phyloP scores from a whole-genome alignment of 2,329 filamentous ascomycete genomes.

The Talaromyces sp. region DNA sequence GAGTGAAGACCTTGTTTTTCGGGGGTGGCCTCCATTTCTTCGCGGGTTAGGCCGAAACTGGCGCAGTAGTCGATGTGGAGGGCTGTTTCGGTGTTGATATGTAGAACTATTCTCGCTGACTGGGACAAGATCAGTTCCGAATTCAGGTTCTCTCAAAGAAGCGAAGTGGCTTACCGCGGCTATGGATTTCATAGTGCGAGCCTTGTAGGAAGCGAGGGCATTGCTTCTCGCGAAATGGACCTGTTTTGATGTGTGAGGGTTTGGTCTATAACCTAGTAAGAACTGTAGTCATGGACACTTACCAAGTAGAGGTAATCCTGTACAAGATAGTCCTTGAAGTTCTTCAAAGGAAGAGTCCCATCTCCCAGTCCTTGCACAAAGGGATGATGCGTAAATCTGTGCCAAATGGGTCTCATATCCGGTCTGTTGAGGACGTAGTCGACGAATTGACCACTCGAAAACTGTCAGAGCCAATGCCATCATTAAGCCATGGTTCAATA shows the following conservation, averaged over 20 bases:
- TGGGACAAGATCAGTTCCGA: conserved; percentile 26
- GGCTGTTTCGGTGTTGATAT: conserved; percentile 75
- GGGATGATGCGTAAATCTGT: conserved; percentile 71
- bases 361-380: conserved; percentile 76
- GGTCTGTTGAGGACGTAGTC: conserved; percentile 75
- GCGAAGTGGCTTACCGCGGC: conserved; percentile 51
- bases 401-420: conserved; percentile 73
- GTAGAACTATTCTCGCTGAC: conserved; percentile 67
- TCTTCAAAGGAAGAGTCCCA: conserved; percentile 68
- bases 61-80: conserved; percentile 81
- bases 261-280: not conserved
- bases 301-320: conserved; percentile 92
- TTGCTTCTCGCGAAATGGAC: conserved; percentile 85
- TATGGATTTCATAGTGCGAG: conserved; percentile 69
- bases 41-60: conserved; percentile 70
- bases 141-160: not conserved
- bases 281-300: conserved; percentile 22
- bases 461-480: no score
- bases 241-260: conserved; percentile 39
- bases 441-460: conserved; percentile 67
- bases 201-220: conserved; percentile 81
- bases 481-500: not conserved
- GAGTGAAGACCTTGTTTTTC: conserved; percentile 64
- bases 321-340: conserved; percentile 83
- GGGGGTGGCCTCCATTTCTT: conserved; percentile 68